Conservation (phyloP, 2,329 filamentous ascomycete species). For the Verticillium klebahnii region DNA sequence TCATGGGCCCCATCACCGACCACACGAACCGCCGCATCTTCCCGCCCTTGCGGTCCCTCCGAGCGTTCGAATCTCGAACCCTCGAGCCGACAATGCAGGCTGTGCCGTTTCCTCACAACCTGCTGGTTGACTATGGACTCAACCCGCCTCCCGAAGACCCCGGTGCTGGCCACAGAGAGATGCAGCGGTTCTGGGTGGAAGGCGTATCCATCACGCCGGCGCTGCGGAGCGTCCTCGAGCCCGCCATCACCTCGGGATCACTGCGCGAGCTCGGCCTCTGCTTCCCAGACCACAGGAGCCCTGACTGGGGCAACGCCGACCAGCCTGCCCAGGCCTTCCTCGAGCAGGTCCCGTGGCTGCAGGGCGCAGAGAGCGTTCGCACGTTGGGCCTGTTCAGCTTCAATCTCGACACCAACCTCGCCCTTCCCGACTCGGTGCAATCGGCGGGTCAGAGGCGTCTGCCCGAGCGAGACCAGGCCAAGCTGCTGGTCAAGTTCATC, state of each 20-base stretch:
- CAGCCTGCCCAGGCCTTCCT: conserved; percentile 21
- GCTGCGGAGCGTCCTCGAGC: not conserved
- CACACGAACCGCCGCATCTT: conserved; percentile 10
- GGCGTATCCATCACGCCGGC: not conserved
- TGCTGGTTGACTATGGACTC: conserved; percentile 11
- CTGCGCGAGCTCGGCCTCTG: conserved; percentile 2
- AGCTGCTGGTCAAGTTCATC: conserved; percentile 11
- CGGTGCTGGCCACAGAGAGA: conserved; percentile 2
- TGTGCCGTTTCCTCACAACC: conserved; percentile 17
- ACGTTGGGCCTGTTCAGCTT: conserved; percentile 30
- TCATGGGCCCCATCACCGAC: conserved; percentile 11
- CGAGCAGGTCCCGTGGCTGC: conserved; percentile 27
- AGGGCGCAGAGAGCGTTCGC: conserved; percentile 25
- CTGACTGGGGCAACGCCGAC: not conserved
- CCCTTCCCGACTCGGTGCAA: not conserved
- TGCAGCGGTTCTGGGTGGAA: conserved; percentile 10
- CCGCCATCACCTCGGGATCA: not conserved
- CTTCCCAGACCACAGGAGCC: not conserved
- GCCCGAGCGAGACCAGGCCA: not conserved
- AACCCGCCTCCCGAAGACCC: not conserved
- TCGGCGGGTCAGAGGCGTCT: not conserved
- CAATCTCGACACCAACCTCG: conserved; percentile 19
- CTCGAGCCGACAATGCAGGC: conserved; percentile 25
- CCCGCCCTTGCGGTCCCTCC: conserved; percentile 13
- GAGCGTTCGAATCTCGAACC: conserved; percentile 20